Evolutionary conservation across 2,329 filamentous ascomycete species (phyloP).

Genomic region (Penicillium sp.): DNA sequence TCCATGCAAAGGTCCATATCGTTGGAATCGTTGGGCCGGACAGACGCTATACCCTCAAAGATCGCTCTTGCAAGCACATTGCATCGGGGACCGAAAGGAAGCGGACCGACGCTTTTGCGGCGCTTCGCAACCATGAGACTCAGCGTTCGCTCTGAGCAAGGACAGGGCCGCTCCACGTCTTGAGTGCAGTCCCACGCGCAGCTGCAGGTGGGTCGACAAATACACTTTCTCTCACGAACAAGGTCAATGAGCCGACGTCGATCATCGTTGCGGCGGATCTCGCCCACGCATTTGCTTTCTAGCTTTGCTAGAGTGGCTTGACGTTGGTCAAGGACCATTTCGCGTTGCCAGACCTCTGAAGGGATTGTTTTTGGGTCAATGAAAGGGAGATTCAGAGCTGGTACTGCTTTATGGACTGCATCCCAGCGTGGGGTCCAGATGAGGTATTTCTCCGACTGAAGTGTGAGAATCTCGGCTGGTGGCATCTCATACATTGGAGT

Average conservation of each 20-base stretch:
- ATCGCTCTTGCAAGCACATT: conserved; percentile 35
- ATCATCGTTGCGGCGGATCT: conserved; percentile 36
- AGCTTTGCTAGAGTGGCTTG: conserved; percentile 39
- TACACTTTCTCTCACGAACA: conserved; percentile 40
- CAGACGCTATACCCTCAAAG: conserved; percentile 36
- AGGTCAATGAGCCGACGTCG: conserved; percentile 31
- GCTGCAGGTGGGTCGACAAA: conserved; percentile 39
- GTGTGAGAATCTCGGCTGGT: conserved; percentile 33
- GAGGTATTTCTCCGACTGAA: conserved; percentile 45
- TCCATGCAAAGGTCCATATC: conserved; percentile 29
- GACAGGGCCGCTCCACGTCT: conserved; percentile 36
- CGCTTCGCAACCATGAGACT: conserved; percentile 35
- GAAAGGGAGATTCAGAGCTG: conserved; percentile 31
- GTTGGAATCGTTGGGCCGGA: conserved; percentile 27
- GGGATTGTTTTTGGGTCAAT: conserved; percentile 25
- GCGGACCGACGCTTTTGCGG: conserved; percentile 25
- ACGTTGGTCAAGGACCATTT: conserved; percentile 37
- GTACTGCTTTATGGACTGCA: conserved; percentile 20
- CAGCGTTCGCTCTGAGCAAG: conserved; percentile 42
- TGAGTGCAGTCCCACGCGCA: conserved; percentile 42
- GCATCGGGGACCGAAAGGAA: conserved; percentile 27
- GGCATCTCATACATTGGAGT: conserved; percentile 37
- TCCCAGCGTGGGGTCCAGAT: conserved; percentile 26
- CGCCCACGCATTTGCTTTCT: conserved; percentile 41
- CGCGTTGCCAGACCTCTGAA: conserved; percentile 28